phyloP scores from a whole-genome alignment of 1,284 basidiomycete genomes.

The Gymnopus androsaceus region DNA sequence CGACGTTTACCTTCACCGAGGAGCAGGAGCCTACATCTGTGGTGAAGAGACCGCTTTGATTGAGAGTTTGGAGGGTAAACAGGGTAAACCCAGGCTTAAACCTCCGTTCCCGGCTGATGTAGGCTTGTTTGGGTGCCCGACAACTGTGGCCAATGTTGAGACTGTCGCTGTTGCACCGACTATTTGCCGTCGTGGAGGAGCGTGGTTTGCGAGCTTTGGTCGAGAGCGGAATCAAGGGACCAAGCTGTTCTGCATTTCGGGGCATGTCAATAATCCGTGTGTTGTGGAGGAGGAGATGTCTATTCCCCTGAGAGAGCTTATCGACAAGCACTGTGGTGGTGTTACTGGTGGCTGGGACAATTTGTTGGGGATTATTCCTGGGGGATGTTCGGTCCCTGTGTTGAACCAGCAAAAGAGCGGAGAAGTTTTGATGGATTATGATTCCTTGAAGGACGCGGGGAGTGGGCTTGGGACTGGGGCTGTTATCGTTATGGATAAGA shows the following conservation, averaged over 20 bases:
- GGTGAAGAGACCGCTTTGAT: slow-evolving; percentile 99
- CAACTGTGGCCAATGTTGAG: slow-evolving; percentile 98
- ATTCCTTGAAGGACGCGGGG: slow-evolving; percentile 94
- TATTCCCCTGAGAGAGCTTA: slow-evolving; percentile 89
- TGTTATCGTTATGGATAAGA: slow-evolving; percentile 99
- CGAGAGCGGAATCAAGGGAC: slow-evolving; percentile 93
- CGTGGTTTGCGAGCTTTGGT: slow-evolving; percentile 96
- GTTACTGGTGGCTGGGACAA: slow-evolving; percentile 96
- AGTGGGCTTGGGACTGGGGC: slow-evolving; percentile 96
- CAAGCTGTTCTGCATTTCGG: slow-evolving; percentile 94
- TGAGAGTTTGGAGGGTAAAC: slow-evolving; percentile 96
- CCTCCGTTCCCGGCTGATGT: slow-evolving; percentile 99
- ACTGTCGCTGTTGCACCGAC: slow-evolving; percentile 97
- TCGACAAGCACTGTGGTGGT: slow-evolving; percentile 97
- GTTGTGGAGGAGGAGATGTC: slow-evolving; percentile 99
- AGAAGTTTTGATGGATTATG: slow-evolving; percentile 93
- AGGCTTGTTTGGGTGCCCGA: slow-evolving; percentile 94
- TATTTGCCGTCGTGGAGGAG: slow-evolving; percentile 86
- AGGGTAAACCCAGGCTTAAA: slow-evolving; percentile 97
- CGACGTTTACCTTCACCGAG: slow-evolving; percentile 96
- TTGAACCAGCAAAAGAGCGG: slow-evolving; percentile 81
- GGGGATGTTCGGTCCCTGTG: slow-evolving; percentile 95
- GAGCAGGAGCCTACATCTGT: slow-evolving; percentile 97
- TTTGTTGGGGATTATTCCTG: slow-evolving; percentile 91
- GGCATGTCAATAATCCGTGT: slow-evolving; percentile 98